Conservation (phyloP, 2,329 filamentous ascomycete species). For the Grosmannia serpens region DNA sequence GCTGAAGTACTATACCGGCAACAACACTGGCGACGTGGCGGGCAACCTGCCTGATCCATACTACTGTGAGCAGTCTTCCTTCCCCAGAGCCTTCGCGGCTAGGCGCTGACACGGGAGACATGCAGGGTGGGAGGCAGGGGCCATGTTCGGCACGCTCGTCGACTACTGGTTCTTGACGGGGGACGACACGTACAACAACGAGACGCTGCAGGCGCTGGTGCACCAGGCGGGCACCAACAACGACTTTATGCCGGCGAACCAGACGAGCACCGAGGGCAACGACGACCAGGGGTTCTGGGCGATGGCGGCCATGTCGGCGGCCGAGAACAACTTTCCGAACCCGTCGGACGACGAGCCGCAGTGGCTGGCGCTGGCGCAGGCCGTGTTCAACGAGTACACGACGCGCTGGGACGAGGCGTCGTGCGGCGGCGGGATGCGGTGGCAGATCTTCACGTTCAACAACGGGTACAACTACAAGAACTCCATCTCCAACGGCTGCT, state of each 20-base stretch:
- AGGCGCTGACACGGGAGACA: slow-evolving; percentile 8
- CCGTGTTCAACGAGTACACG: slow-evolving; percentile 69
- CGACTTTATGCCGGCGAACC: slow-evolving; percentile 58
- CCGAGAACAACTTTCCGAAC: slow-evolving; percentile 64
- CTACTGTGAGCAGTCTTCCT: slow-evolving; percentile 40
- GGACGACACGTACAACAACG: slow-evolving; percentile 51
- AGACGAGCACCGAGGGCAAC: slow-evolving; percentile 51
- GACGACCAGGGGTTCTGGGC: slow-evolving; percentile 79
- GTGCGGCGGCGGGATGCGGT: slow-evolving; percentile 67
- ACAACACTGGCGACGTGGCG: slow-evolving; percentile 45
- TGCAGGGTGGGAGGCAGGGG: slow-evolving; percentile 60
- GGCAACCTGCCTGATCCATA: slow-evolving; percentile 50
- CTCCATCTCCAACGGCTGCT: slow-evolving; percentile 56
- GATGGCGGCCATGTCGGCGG: slow-evolving; percentile 68
- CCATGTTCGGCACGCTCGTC: slow-evolving; percentile 58
- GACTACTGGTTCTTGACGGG: slow-evolving; percentile 64
- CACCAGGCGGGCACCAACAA: slow-evolving; percentile 48
- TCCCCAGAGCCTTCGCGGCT: not conserved
- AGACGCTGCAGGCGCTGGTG: slow-evolving; percentile 45
- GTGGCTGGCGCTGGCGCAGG: slow-evolving; percentile 70
- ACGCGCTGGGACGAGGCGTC: slow-evolving; percentile 53
- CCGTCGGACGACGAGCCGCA: slow-evolving; percentile 50
- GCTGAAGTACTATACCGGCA: slow-evolving; percentile 41
- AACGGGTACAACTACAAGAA: slow-evolving; percentile 60
- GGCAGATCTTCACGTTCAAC: slow-evolving; percentile 78